Conservation (phyloP, 2,329 filamentous ascomycete genomes). For the Microsporum canis region DNA sequence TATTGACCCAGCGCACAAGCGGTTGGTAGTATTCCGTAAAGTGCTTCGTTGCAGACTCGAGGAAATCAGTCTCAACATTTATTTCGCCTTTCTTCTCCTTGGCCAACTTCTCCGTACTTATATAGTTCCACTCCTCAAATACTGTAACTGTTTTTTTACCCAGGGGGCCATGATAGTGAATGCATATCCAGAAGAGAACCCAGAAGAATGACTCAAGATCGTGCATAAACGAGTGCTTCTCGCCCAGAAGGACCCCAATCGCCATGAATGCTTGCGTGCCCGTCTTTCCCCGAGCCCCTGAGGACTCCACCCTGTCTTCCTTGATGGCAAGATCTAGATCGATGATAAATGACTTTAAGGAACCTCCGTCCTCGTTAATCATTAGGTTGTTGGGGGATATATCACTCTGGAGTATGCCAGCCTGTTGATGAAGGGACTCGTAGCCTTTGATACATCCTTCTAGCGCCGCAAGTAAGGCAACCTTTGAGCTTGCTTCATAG, state of each 20-base stretch:
- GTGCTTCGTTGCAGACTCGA: neutral
- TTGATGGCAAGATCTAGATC: slow-evolving; percentile 34
- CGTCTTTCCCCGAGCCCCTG: slow-evolving; percentile 33
- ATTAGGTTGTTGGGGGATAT: slow-evolving; percentile 39
- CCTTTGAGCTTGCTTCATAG: slow-evolving; percentile 32
- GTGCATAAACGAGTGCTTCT: slow-evolving; percentile 39
- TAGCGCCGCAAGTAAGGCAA: slow-evolving; percentile 28
- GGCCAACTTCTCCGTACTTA: too few species aligned
- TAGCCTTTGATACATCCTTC: slow-evolving; percentile 27
- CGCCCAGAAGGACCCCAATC: slow-evolving; percentile 32
- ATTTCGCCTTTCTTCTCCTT: too few species aligned
- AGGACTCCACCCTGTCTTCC: slow-evolving; percentile 24
- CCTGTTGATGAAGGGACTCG: slow-evolving; percentile 15
- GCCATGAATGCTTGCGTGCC: slow-evolving; percentile 40
- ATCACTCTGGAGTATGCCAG: slow-evolving; percentile 33
- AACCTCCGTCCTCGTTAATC: slow-evolving; percentile 33
- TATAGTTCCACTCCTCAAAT: too few species aligned
- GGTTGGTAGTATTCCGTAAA: slow-evolving; percentile 25
- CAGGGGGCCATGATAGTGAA: slow-evolving; percentile 22
- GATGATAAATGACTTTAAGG: slow-evolving; percentile 32
- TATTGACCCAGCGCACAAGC: slow-evolving; percentile 30
- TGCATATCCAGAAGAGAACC: slow-evolving; percentile 39
- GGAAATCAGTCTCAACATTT: too few species aligned
- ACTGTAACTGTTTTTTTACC: too few species aligned
- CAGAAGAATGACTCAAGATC: slow-evolving; percentile 42